Conservation (phyloP, 257 asterid species). For the Coffea canephora region DNA sequence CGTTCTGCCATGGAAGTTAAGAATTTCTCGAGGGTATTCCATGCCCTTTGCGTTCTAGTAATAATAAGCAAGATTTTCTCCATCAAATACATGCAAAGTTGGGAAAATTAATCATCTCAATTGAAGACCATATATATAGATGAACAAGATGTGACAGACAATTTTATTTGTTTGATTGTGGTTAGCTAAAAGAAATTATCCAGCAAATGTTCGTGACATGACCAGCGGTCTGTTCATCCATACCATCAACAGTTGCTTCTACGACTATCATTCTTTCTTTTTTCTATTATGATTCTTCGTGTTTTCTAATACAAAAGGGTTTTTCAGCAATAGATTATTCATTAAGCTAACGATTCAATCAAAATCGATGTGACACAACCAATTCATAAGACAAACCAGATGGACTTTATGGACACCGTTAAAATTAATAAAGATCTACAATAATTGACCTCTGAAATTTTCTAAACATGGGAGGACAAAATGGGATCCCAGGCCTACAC, state of each 20-base stretch:
- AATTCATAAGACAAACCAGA: neutral
- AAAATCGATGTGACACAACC: slow-evolving; percentile 19
- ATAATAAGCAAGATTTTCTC: neutral
- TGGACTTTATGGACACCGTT: slow-evolving; percentile 7
- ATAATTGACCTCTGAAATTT: neutral
- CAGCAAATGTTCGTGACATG: neutral
- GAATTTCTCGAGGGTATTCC: neutral
- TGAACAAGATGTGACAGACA: neutral
- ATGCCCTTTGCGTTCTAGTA: neutral
- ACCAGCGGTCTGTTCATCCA: neutral
- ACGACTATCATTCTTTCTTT: neutral
- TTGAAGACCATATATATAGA: neutral
- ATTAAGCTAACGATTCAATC: slow-evolving; percentile 6
- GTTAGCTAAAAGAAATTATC: neutral
- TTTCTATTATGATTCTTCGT: neutral
- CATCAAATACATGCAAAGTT: neutral
- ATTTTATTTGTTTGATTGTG: neutral
- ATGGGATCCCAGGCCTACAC: neutral
- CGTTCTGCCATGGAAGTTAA: neutral
- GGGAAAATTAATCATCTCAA: neutral
- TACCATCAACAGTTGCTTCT: neutral
- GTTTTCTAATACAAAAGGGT: neutral
- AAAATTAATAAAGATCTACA: slow-evolving; percentile 2
- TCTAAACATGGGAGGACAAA: neutral
- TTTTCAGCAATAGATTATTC: neutral